Evolutionary conservation across 2,329 filamentous ascomycete genomes (phyloP), one percentile per base, ranked within the genome.

Genomic region (Fusarium keratoplasticum): DNA sequence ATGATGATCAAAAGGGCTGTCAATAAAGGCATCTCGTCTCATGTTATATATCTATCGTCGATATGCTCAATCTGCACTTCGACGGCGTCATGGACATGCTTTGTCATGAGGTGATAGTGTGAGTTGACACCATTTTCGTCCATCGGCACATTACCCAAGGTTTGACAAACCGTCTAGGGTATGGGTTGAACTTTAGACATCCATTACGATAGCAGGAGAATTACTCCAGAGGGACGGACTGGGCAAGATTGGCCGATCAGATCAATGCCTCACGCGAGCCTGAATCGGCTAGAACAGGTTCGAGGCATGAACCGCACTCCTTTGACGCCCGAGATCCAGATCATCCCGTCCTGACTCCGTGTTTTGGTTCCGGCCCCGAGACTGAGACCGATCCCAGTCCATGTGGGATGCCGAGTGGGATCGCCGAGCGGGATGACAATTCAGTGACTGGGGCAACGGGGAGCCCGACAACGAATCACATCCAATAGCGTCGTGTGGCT

Each of bases 371-470:
- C 42, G 61, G 27, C 52, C 50, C 29, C 44, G 22, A 27, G 44
- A 47, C 40, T 25, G 22, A 10, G 22, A 25, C 20, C 9, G 27
- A 14, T 52, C 55, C 40, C 16, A 13, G 35, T 35, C 18, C 7
- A 35, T 5, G 69, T 63, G 74, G 74, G 70, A 70, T 70, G 8
- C 66, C 71, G 69, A 61, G 72, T 67, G 73, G 67, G 70, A 72
- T 69, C 22, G 3, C 36, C 62, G 61, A 62, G 44, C 22, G 60
- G 55, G 64, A 66, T 61, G n/a, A 50, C 64, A 64, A 50, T 67
- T 47, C 40, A 20, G 25, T 57, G 40, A 40, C 47, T 50, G 42
- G 61, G 62, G 59, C 62, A 52, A 47, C 25, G 20, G 57, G 6
- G 16, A 40, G 5, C 2, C 18, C 29, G 25, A 44, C 5, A 6